Evolutionary conservation across 345 rosid species (phyloP), one percentile per base, ranked within the genome.

Genomic region (Alliaria petiolata): DNA sequence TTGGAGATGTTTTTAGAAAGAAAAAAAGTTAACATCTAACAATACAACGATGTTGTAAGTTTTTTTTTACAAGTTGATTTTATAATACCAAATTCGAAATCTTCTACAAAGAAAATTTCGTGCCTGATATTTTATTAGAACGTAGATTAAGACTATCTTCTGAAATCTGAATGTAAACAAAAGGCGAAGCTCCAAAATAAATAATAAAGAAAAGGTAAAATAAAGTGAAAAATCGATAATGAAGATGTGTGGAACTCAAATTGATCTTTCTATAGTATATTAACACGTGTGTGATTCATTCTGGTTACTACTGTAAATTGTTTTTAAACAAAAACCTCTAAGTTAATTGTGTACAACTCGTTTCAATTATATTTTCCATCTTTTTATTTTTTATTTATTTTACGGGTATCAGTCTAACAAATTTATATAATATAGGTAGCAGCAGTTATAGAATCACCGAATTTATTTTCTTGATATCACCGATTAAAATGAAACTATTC

Each of bases 191-290:
- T 39, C n/a, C 43, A 39, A 39, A 28, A 39, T 39, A 38, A 38
- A 11, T 38, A 3, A 38, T 12, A 39, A 13, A 39, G 43, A 39
- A 13, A 16, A 45, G 50, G 22, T 3, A 45, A 16, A 28, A 28
- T 28, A 28, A 28, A 28, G 31, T 28, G 5, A 28, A 4, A 28
- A 55, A 3, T 8, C 15, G 40, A 34, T 33, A 8, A 56, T 16
- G 52, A 28, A 26, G 68, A 1, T 14, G 69, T 64, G 55, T 47
- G 56, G 44, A 34, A 64, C 69, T 64, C 69, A 64, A 64, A 46
- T 34, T 64, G 56, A 17, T 64, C 19, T 49, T 10, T 65, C 50
- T 43, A 45, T 62, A 62, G 52, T 43, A 26, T 11, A 30, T 61
- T 38, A 38, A 59, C 64, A 59, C 33, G 47, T 59, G 64, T 20